Evolutionary conservation across 31 red algal species (phyloP), one percentile per base, ranked within the genome.

Genomic region (Asparagopsis taxiformis): DNA sequence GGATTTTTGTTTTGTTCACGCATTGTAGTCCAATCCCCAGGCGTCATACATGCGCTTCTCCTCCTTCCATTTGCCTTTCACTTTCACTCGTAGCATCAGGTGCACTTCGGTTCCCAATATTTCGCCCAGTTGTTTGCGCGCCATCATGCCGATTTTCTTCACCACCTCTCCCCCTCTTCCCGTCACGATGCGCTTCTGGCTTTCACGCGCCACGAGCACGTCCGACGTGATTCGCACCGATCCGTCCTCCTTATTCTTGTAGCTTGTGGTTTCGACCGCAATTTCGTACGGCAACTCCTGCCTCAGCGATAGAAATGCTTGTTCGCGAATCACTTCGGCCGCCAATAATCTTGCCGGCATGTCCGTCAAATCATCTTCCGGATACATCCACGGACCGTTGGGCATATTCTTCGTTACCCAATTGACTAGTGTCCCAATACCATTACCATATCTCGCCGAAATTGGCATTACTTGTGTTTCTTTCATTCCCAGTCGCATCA

Each of bases 261-360:
- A 95, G 15, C 61, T 77, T 3, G 75, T 89, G 4, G 97, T 96
- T 36, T 88, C 91, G 16, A 99, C 88, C 1, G 92, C 88, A 72
- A 92, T 84, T 30, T 82, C 79, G 49, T 99, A 99, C 33, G 97
- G 92, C 58, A 96, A 25, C 60, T 99, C 97, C 55, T 89, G 84
- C 11, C 53, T 56, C 49, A 99, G 61, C 49, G 74, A 60, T 21
- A 88, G 66, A 55, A 92, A 92, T 16, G 75, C 58, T 26, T 91
- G 70, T 71, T 99, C 96, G 30, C 96, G 81, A 0, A 74, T 84
- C 11, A 99, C 86, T 39, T 99, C 96, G 13, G 96, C 96, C 16
- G 96, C 96, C 0, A 94, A 46, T 13, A 89, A 74, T 35, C 96
- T 60, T 35, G 81, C 49, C 0, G 96, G 84, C 77, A 99, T 91